Evolutionary conservation across 495 filamentous ascomycete genomes (phyloP), one percentile per base, ranked within the genome.

Genomic region (Cudoniella acicularis): DNA sequence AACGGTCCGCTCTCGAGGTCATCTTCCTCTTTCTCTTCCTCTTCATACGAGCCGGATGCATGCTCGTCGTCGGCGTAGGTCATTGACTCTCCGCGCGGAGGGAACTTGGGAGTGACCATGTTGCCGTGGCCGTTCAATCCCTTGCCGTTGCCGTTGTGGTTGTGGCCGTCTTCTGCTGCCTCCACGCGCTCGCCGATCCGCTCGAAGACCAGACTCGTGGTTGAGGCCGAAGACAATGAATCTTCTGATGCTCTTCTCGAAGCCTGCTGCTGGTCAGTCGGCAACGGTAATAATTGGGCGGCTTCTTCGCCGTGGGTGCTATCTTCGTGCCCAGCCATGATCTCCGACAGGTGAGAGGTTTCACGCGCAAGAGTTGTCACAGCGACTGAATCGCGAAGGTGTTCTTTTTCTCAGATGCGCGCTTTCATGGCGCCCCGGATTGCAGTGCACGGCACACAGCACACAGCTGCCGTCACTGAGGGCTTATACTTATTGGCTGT

Each of bases 201-300:
- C 56, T 93, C 90, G 61, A 93, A 84, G 57, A 90, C 83, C 3
- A 92, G 76, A 60, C 87, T 91, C 25, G 86, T 90, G 24, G 89
- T 90, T 26, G 89, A 92, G 13, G 84, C 82, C 26, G 86, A 85
- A 17, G 87, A 87, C 9, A 79, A 67, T 8, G 88, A 87, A 60
- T 82, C 83, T 53, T 75, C 69, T 23, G 84, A 85, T 40, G 62
- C 59, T 62, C 58, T 68, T 50, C 18, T 52, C 49, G 13, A 62
- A 59, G 16, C 18, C 10, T 54, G 56, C 46, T 67, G 65, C 22
- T 60, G 50, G 41, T 48, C 52, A 9, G 56, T 48, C 56, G 67
- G 52, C 59, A 72, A 47, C 16, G 67, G 52, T 57, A 72, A 47
- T 10, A 68, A 53, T 11, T 59, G 52, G 2, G 56, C 17, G 24